These are phyloP conservation scores for Thraustochytrium striatum DNA, from an alignment of 352 stramenopile species.

Conservation along the genomic window DNA sequence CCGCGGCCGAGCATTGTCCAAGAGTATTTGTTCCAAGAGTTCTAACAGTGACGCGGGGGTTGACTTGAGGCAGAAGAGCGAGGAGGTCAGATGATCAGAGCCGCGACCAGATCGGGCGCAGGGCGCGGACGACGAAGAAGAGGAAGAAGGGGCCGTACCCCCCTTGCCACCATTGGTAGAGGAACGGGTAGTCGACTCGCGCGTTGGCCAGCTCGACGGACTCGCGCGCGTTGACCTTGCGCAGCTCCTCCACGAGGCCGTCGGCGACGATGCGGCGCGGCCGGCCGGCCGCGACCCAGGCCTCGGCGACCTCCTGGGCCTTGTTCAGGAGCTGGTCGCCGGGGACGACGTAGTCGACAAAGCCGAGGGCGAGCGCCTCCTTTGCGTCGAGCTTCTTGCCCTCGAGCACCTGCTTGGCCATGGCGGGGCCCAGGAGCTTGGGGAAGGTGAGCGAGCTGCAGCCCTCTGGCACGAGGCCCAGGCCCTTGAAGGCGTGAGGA, in stretches of 20 bases:
- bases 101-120: conserved; percentile 8
- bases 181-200: conserved; percentile 9
- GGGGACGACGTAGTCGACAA: conserved; percentile 21
- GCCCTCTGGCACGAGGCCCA: conserved; percentile 81
- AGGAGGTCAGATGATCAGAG: too few species aligned
- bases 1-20: too few species aligned
- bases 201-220: conserved; percentile 23
- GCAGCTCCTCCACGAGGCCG: neutral
- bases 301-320: conserved; percentile 27
- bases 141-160: conserved; percentile 28
- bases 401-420: conserved; percentile 11
- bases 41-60: too few species aligned
- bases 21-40: too few species aligned
- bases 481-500: conserved; percentile 81
- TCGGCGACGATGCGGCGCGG: neutral
- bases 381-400: neutral
- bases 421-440: neutral
- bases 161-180: conserved; percentile 1
- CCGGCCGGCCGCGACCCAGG: conserved; percentile 5
- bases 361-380: conserved; percentile 21
- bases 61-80: too few species aligned
- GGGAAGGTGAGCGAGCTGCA: conserved; percentile 65
- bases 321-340: conserved; percentile 14
- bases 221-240: conserved; percentile 20
- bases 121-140: conserved; percentile 14